phyloP scores from a whole-genome alignment of 2,329 filamentous ascomycete species.

The Aspergillus spinulosporus region DNA sequence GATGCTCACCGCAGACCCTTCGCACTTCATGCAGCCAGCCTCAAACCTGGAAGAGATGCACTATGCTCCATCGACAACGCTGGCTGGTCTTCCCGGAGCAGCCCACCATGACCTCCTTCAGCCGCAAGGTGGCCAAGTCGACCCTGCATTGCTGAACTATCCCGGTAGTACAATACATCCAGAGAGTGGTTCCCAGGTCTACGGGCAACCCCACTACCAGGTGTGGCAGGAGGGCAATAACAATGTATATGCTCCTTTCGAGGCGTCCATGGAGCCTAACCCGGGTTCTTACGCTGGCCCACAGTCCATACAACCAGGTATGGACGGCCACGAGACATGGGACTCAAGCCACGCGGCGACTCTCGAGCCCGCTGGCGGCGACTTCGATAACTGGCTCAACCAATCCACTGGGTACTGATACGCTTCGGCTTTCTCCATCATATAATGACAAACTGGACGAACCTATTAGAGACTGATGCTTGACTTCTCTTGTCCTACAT shows the following conservation, averaged over 20 bases:
- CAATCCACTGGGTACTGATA: constrained; percentile 22
- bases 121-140: constrained; percentile 39
- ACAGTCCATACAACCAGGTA: constrained; percentile 25
- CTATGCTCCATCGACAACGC: constrained; percentile 35
- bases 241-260: constrained; percentile 24
- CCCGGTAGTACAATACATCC: constrained; percentile 23
- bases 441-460: constrained; percentile 15
- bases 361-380: constrained; percentile 43
- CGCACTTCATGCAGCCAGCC: constrained; percentile 55
- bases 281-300: constrained; percentile 16
- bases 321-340: constrained; percentile 38
- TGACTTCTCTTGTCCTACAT: constrained; percentile 2
- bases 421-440: neutral
- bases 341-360: constrained; percentile 39
- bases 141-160: constrained; percentile 44
- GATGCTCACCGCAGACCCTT: constrained; percentile 47
- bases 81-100: constrained; percentile 47
- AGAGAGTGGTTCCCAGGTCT: constrained; percentile 16
- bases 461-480: neutral
- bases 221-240: constrained; percentile 28
- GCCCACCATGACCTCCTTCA: constrained; percentile 47
- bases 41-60: constrained; percentile 42
- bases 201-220: constrained; percentile 21
- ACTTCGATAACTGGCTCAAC: constrained; percentile 51
- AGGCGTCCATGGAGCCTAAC: constrained; percentile 19